Percentiles rank a stretch among this genome's conserved stretches.
Evolutionary conservation across 2,329 filamentous ascomycete species (phyloP).

Genomic region (Diplodia mutila): DNA sequence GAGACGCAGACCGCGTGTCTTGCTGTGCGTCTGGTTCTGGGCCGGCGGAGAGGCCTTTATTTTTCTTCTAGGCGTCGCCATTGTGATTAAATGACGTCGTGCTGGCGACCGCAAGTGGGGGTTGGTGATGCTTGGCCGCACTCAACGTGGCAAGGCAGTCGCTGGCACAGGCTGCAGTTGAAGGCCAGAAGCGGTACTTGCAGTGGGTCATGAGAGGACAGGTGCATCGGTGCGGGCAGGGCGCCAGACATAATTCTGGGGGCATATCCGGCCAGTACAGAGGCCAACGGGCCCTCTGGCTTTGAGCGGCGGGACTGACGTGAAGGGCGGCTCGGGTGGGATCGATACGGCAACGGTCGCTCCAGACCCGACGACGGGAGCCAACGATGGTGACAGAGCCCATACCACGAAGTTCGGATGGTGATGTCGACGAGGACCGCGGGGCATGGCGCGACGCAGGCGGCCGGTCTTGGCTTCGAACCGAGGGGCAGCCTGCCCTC

Average conservation of each 20-base stretch:
- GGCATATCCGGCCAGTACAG: background rate
- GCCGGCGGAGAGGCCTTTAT: background rate
- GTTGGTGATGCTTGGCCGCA: slow-evolving; percentile 1
- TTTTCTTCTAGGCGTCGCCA: slow-evolving; percentile 2
- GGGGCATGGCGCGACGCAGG: background rate
- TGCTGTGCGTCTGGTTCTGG: background rate
- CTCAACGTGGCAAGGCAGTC: background rate
- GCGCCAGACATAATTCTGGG: background rate
- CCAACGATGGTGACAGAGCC: background rate
- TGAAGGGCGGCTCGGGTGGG: too few relatives aligned
- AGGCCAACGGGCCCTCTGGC: background rate
- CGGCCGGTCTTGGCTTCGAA: background rate
- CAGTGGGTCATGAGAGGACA: background rate
- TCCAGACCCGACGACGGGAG: background rate
- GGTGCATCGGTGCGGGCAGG: background rate
- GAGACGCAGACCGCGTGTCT: background rate
- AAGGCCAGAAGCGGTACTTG: background rate
- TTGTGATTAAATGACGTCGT: background rate
- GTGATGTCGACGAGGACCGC: background rate
- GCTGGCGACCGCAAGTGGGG: background rate
- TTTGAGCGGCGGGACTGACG: too few relatives aligned
- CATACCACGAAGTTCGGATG: background rate
- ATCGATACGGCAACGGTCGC: background rate
- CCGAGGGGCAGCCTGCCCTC: background rate
- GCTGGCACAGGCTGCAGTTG: background rate